Evolutionary conservation across 441 rosid species (phyloP), one percentile per base, ranked within the genome.

Genomic region (Arabidopsis lyrata): DNA sequence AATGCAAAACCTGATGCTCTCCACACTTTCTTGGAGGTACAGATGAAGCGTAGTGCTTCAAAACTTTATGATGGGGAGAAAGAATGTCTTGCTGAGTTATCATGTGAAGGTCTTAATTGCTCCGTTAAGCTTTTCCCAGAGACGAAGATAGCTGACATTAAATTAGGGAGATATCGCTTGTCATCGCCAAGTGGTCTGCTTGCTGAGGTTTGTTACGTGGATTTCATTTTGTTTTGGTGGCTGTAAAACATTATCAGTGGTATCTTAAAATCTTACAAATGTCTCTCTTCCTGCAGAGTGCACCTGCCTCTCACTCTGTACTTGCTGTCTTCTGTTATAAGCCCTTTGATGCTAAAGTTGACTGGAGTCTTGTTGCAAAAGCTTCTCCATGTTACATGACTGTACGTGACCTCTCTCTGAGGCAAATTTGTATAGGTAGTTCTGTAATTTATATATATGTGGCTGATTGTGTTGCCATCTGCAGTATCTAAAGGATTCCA

Each of bases 361-460:
- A 96, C 81, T 96, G 99, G 99, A 93, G 98, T 82, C 74, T 93
- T 97, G 83, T 83, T 66, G 95, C 89, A 48, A 96, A 87, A 85
- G 99, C 99, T 78, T 90, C 99, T 80, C 98, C 99, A 31, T 93
- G 99, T 84, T 92, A 96, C 80, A 83, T 89, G 88, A 96, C 97
- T 63, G 99, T 96, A 82, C 41, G 95, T 70, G 55, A 73, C 72
- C 45, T 64, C 69, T 64, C 56, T 57, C 80, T 75, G 52, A 61
- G n/a, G 50, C 68, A 57, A 71, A 69, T 50, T 73, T 69, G 22
- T 56, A 6, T 65, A 34, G 53, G 70, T 24, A 70, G 29, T 58
- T 68, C 35, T 54, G 66, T 63, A 14, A 41, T 9, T 2, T 14
- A 56, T 63, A 48, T 3, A 48, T 42, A 67, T 71, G 54, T 77